Evolutionary conservation across 768 basidiomycete species (phyloP).

Genomic region (Piloderma croceum): DNA sequence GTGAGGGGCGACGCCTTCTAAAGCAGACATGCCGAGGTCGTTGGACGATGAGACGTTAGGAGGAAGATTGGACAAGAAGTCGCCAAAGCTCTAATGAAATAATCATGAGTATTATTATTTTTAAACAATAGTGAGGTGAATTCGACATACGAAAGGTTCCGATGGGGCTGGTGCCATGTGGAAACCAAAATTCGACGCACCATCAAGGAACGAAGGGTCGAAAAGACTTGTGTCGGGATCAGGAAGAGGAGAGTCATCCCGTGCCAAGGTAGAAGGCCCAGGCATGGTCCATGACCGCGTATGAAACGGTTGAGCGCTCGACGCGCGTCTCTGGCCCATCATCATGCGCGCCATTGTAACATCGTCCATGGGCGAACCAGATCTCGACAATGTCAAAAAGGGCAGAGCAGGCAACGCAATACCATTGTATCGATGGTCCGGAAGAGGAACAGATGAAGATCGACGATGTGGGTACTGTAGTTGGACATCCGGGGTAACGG

Average conservation of each 20-base stretch:
- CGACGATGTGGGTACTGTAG: constrained; percentile 41
- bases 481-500: neutral
- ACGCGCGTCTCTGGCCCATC: constrained; percentile 45
- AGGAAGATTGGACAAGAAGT: constrained; percentile 20
- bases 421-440: constrained; percentile 32
- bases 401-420: constrained; percentile 42
- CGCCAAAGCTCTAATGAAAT: constrained; percentile 18
- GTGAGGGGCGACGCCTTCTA: constrained; percentile 23
- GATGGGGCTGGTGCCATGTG: constrained; percentile 1
- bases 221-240: constrained; percentile 45
- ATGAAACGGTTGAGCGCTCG: constrained; percentile 39
- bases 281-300: constrained; percentile 33
- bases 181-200: constrained; percentile 21
- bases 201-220: constrained; percentile 35
- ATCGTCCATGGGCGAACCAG: constrained; percentile 36
- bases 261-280: constrained; percentile 26
- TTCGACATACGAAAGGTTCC: neutral
- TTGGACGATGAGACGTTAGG: constrained; percentile 15
- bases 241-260: constrained; percentile 44
- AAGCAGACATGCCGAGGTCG: constrained; percentile 16
- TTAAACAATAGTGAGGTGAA: too few species aligned
- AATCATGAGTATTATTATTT: too few species aligned
- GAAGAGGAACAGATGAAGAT: constrained; percentile 60
- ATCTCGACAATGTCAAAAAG: constrained; percentile 37
- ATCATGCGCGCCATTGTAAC: constrained; percentile 22